Conservation (phyloP, 257 asterid genomes). For the Thymus quinquecostatus region DNA sequence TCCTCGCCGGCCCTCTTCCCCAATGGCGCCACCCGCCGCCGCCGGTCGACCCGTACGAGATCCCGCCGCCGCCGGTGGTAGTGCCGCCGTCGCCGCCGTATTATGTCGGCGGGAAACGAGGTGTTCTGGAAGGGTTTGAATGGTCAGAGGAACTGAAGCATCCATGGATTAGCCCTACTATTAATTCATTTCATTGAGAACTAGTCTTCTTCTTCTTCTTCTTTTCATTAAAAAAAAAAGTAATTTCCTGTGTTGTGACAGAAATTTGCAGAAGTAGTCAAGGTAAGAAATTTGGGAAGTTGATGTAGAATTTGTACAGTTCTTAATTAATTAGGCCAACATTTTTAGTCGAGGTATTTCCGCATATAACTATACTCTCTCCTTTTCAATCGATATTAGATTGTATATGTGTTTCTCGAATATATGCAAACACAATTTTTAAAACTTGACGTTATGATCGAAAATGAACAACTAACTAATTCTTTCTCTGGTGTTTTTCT, state of each 20-base stretch:
- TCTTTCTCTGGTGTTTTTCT: no score
- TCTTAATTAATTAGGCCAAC: neutral
- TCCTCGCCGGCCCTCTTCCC: conserved; percentile 88
- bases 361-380: neutral
- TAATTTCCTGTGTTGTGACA: neutral
- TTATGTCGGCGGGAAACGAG: conserved; percentile 45
- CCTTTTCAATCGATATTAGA: no score
- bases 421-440: no score
- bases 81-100: conserved; percentile 35
- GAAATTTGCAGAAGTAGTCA: conserved; percentile 17
- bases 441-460: no score
- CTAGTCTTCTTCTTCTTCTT: no score
- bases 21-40: conserved; percentile 99
- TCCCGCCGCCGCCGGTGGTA: conserved; percentile 72
- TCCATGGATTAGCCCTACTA: conserved; percentile 44
- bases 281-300: neutral
- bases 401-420: no score
- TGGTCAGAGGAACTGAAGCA: conserved; percentile 42
- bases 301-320: conserved; percentile 39
- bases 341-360: conserved; percentile 20
- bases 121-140: conserved; percentile 41
- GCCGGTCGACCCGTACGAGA: conserved; percentile 55
- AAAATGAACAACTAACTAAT: no score
- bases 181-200: conserved; percentile 28
- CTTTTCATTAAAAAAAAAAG: no score